Percentiles rank a stretch among this genome's conserved stretches.
Conservation (phyloP, 371 early-diverging fungal species). For the Zychaea mexicana region DNA sequence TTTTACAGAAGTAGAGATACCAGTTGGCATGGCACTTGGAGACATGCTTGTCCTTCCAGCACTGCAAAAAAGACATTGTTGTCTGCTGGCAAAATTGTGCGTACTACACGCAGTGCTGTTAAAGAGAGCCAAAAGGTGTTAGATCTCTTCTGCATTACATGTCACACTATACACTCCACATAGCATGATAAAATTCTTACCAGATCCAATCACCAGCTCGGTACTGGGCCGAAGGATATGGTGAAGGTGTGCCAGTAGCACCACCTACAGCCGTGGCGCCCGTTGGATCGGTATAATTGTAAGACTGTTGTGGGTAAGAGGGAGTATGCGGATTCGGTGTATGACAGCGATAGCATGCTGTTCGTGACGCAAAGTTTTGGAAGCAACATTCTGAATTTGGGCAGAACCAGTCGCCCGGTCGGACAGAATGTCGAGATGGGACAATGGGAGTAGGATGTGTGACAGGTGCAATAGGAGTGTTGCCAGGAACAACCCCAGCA, state of each 20-base stretch:
- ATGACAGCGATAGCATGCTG: conserved; percentile 62
- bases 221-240: conserved; percentile 33
- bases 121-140: background rate
- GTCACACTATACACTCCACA: too few relatives aligned
- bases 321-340: conserved; percentile 49
- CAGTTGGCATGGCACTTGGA: background rate
- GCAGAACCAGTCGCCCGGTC: conserved; percentile 79
- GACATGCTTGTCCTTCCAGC: conserved; percentile 14
- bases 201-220: conserved; percentile 70
- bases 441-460: background rate
- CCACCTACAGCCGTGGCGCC: conserved; percentile 99
- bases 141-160: too few relatives aligned
- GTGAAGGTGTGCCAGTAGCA: background rate
- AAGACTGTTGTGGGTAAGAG: conserved; percentile 14
- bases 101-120: conserved; percentile 54
- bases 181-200: conserved; percentile 19
- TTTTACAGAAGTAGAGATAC: conserved; percentile 7
- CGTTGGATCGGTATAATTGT: background rate
- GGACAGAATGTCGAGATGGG: conserved; percentile 22
- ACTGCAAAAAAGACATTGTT: conserved; percentile 62
- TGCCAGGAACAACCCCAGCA: too few relatives aligned
- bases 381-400: conserved; percentile 69
- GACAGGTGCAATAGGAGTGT: too few relatives aligned
- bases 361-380: conserved; percentile 79
- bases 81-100: conserved; percentile 67